Base-by-base conservation (phyloP, 2,329 filamentous ascomycete species). In the Parasarocladium wereldwijsianum region DNA sequence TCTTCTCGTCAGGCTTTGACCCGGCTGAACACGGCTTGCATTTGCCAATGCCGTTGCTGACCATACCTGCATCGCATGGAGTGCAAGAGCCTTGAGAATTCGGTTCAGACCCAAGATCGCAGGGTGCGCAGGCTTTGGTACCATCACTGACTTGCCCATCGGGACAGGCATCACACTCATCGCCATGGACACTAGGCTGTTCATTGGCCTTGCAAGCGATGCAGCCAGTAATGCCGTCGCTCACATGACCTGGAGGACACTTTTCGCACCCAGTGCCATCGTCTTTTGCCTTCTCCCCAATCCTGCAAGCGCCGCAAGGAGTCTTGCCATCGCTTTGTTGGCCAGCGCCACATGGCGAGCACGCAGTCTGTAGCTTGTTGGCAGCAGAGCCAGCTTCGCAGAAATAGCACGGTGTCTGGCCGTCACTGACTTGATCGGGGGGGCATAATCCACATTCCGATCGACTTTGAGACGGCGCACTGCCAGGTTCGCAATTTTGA, bases 1-100 rank as follows among this genome's bases (percentile, higher is more conserved):
- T 11, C 6, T 7, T 12, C 17, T 11, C 11, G 18, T 29, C 22
- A 5, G 26, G 5, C 9, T 15, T 16, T 7, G 17, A 29, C 5
- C 26, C 26, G 14, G 26, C 26, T 5, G 26, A 13, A 12, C 26
- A 29, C n/a, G 26, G n/a, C 8, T 17, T 19, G 12, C 26, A 29
- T 13, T 29, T 20, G 26, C 26, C 16, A 16, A 29, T 29, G 12
- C 26, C 26, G 17, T 29, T 29, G 12, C 26, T 29, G 17, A 29
- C n/a, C 11, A 21, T 20, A 14, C 26, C 26, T 4, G 18, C 11
- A 5, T 22, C 26, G 17, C 26, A 29, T 3, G 15, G 11, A 10
- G 8, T 21, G 17, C 26, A 29, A 13, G 17, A 17, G 13, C 26
- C 22, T 9, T 21, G 6, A 9, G 8, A n/a, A 10, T 29, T 29